phyloP scores from a whole-genome alignment of 2,329 filamentous ascomycete species.

The Penicillium verrucosum region DNA sequence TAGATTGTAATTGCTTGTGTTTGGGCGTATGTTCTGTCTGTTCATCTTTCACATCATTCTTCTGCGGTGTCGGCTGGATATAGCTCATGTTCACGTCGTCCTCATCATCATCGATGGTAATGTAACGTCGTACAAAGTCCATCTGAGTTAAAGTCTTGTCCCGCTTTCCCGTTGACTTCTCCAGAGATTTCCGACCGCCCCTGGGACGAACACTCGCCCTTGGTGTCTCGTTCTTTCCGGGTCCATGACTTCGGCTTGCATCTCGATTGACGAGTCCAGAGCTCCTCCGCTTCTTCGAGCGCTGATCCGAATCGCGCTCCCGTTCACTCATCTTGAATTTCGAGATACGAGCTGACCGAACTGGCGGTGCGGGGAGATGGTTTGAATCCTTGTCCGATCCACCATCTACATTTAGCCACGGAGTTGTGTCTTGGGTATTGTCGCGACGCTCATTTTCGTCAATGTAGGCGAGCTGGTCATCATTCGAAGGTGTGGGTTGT shows the following conservation, averaged over 20 bases:
- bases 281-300: slow-evolving; percentile 18
- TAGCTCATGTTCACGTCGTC: slow-evolving; percentile 32
- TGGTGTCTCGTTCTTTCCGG: slow-evolving; percentile 19
- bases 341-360: slow-evolving; percentile 11
- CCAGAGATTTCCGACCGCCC: slow-evolving; percentile 22
- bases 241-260: slow-evolving; percentile 4
- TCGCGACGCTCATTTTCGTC: slow-evolving; percentile 13
- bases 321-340: slow-evolving; percentile 10
- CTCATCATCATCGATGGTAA: slow-evolving; percentile 37
- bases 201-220: slow-evolving; percentile 20
- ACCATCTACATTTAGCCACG: slow-evolving; percentile 27
- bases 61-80: slow-evolving; percentile 25
- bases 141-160: slow-evolving; percentile 45
- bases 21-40: neutral
- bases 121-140: slow-evolving; percentile 39
- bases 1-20: neutral
- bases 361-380: slow-evolving; percentile 13
- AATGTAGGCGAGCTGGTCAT: slow-evolving; percentile 34
- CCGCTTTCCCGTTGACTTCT: slow-evolving; percentile 23
- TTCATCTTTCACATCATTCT: neutral
- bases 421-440: slow-evolving; percentile 2
- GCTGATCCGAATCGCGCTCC: slow-evolving; percentile 4
- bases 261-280: neutral
- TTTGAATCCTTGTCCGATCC: slow-evolving; percentile 26
- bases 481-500: slow-evolving; percentile 18